These are phyloP conservation scores for maize (Zea mays) DNA, from an alignment of 176 grass and related monocot species.

Conservation along the genomic window DNA sequence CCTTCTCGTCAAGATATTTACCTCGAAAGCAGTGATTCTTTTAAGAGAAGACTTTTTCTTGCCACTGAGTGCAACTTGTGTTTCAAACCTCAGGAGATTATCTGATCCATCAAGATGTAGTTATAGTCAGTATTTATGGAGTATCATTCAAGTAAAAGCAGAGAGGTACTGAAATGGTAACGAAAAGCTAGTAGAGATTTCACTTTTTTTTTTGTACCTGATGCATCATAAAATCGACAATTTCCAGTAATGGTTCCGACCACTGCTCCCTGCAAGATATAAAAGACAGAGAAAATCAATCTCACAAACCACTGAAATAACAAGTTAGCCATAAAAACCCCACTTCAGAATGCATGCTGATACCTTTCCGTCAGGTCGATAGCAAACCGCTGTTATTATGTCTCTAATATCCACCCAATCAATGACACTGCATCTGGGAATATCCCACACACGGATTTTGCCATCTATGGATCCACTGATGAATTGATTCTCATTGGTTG, in stretches of 20 bases:
- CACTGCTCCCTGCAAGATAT: slow-evolving; percentile 44
- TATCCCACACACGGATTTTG: slow-evolving; percentile 92
- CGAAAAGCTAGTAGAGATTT: slow-evolving; percentile 15
- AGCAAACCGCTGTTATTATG: slow-evolving; percentile 85
- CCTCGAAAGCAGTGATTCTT: slow-evolving; percentile 84
- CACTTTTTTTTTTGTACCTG: slow-evolving; percentile 50
- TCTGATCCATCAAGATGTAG: slow-evolving; percentile 47
- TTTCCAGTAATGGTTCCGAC: slow-evolving; percentile 77
- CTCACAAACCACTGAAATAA: neutral
- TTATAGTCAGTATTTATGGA: slow-evolving; percentile 20
- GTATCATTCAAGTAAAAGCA: slow-evolving; percentile 5
- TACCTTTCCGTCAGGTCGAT: slow-evolving; percentile 77
- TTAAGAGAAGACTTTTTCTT: slow-evolving; percentile 80
- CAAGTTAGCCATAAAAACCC: neutral
- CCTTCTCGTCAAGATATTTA: slow-evolving; percentile 42
- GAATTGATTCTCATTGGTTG: slow-evolving; percentile 61
- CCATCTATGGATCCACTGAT: slow-evolving; percentile 96
- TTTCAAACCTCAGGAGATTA: slow-evolving; percentile 56
- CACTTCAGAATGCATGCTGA: neutral
- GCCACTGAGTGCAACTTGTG: slow-evolving; percentile 51
- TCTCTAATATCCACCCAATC: slow-evolving; percentile 83
- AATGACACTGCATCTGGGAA: slow-evolving; percentile 61
- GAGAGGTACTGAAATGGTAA: neutral
- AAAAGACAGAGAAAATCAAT: slow-evolving; percentile 22
- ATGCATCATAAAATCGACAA: slow-evolving; percentile 76